Conservation (phyloP, 2,329 filamentous ascomycete genomes). For the Cercospora citrullina region DNA sequence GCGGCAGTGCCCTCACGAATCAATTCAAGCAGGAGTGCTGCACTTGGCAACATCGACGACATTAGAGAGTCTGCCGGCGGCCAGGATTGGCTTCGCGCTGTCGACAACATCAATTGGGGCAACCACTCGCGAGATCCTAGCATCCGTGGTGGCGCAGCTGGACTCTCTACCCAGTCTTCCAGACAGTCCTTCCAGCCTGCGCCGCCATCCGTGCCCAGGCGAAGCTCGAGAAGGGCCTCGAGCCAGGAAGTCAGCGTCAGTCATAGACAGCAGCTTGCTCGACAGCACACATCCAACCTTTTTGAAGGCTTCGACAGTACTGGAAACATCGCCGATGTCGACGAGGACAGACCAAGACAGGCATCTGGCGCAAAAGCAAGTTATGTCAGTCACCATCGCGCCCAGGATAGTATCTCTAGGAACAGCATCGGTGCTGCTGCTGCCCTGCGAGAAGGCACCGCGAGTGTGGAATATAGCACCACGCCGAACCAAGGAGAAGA, state of each 20-base stretch:
- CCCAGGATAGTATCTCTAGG: constrained; percentile 35
- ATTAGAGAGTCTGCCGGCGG: constrained; percentile 16
- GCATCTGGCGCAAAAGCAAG: constrained; percentile 12
- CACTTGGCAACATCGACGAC: constrained; percentile 8
- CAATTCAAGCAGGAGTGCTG: constrained; percentile 11
- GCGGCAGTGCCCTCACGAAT: constrained; percentile 5
- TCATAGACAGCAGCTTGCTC: constrained; percentile 10
- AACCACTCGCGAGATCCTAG: constrained; percentile 21
- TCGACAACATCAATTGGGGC: constrained; percentile 34
- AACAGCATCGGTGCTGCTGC: constrained; percentile 35
- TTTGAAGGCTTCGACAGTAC: constrained; percentile 35
- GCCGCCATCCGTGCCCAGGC: constrained; percentile 29
- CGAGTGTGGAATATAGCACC: constrained; percentile 21
- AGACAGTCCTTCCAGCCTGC: constrained; percentile 12
- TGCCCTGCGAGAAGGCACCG: constrained; percentile 26
- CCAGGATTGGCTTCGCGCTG: constrained; percentile 33
- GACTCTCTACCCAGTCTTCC: constrained; percentile 1
- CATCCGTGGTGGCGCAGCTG: constrained; percentile 5
- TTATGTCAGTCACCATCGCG: constrained; percentile 31
- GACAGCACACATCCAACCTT: constrained; percentile 8
- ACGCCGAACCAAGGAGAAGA: constrained; percentile 17
- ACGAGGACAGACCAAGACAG: neutral
- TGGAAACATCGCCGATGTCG: constrained; percentile 13
- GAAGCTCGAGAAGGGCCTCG: constrained; percentile 30
- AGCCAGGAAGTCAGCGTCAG: constrained; percentile 25